Percentiles rank a stretch among this genome's conserved stretches.
phyloP scores from a whole-genome alignment of 108 stramenopile genomes.

The Conticribra weissflogii region DNA sequence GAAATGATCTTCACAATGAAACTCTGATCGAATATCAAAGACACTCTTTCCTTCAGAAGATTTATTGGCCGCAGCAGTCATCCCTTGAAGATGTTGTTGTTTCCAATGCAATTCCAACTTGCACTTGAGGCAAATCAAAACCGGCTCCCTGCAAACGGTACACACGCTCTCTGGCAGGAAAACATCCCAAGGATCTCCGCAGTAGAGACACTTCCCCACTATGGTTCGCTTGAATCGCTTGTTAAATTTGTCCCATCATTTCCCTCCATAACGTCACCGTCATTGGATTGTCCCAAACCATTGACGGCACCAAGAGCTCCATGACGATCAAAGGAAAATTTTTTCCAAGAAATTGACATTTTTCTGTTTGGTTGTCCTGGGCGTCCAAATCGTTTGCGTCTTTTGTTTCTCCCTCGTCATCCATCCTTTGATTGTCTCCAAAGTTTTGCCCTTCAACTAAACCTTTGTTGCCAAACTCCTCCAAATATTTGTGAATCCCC shows the following conservation, averaged over 20 bases:
- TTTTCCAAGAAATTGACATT: slow-evolving; percentile 76
- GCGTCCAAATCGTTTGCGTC: too few relatives aligned
- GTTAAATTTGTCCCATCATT: background rate
- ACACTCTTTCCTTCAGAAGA: background rate
- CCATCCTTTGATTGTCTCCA: too few relatives aligned
- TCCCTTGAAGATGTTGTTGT: slow-evolving; percentile 17
- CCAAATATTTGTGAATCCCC: slow-evolving; percentile 89
- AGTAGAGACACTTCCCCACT: slow-evolving; percentile 76
- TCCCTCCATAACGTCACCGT: background rate
- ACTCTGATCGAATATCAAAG: slow-evolving; percentile 46
- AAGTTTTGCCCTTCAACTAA: too few relatives aligned
- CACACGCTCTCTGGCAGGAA: slow-evolving; percentile 79
- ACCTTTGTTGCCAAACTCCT: slow-evolving; percentile 54
- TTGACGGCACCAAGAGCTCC: slow-evolving; percentile 32
- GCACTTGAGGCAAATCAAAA: slow-evolving; percentile 68
- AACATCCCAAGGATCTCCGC: slow-evolving; percentile 61
- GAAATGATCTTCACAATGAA: slow-evolving; percentile 71
- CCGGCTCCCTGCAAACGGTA: slow-evolving; percentile 86
- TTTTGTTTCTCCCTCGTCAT: too few relatives aligned
- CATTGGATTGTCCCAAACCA: background rate
- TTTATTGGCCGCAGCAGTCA: slow-evolving; percentile 3
- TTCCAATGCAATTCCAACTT: slow-evolving; percentile 11
- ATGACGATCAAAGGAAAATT: slow-evolving; percentile 86
- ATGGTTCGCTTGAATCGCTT: slow-evolving; percentile 28
- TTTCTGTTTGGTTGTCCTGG: too few relatives aligned